A percentile compares a stretch with the other conserved stretches of the same genome.
These are phyloP conservation scores for Leucosporidium yakuticum DNA, from an alignment of 768 basidiomycete species.

Conservation along the genomic window DNA sequence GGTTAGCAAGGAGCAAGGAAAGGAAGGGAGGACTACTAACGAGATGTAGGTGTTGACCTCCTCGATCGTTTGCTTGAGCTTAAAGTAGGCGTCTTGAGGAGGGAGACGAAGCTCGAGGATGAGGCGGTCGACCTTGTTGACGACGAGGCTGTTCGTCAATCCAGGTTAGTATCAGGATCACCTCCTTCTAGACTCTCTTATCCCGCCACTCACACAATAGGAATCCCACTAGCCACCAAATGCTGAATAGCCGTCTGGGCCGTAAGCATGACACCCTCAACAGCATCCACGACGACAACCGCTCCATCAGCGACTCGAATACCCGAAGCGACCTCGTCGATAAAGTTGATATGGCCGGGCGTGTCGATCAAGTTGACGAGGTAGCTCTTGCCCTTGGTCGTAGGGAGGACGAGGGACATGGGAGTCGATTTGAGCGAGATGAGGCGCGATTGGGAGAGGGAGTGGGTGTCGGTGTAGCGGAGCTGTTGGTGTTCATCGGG, in stretches of 20 bases:
- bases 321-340: constrained; percentile 90
- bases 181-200: background rate
- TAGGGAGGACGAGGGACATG: constrained; percentile 83
- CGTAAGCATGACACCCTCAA: constrained; percentile 69
- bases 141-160: constrained; percentile 79
- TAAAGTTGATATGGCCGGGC: constrained; percentile 95
- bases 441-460: constrained; percentile 76
- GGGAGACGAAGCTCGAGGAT: constrained; percentile 94
- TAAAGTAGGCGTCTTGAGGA: constrained; percentile 94
- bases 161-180: background rate
- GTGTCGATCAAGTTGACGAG: constrained; percentile 92
- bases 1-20: background rate
- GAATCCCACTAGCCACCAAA: constrained; percentile 19
- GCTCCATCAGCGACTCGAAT: constrained; percentile 86
- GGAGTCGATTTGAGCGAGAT: constrained; percentile 96
- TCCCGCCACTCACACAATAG: constrained; percentile 13
- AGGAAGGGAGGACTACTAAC: constrained; percentile 49
- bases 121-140: constrained; percentile 96
- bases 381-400: constrained; percentile 83
- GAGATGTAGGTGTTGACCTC: constrained; percentile 96
- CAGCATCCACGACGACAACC: constrained; percentile 90
- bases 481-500: constrained; percentile 49
- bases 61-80: constrained; percentile 98
- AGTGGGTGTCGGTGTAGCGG: constrained; percentile 93
- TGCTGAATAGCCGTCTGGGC: constrained; percentile 33